phyloP scores from a whole-genome alignment of 495 filamentous ascomycete genomes.

The Darksidea phi region DNA sequence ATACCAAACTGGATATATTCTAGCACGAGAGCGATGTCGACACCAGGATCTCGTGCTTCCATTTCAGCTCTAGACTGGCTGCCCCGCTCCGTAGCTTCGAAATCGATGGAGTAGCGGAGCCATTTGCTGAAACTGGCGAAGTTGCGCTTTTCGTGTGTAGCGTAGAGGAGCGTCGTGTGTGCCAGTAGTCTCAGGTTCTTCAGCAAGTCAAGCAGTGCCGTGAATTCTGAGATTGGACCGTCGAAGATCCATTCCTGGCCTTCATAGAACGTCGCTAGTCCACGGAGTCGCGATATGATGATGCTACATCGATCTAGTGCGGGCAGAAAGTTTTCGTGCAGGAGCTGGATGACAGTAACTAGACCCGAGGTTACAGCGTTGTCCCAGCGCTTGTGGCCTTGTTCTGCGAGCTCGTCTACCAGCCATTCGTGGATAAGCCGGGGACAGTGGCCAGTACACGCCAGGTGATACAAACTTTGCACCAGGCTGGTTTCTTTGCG shows the following conservation, averaged over 20 bases:
- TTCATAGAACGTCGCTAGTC: constrained; percentile 77
- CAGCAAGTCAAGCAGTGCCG: constrained; percentile 39
- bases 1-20: constrained; percentile 39
- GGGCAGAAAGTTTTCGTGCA: constrained; percentile 84
- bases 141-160: constrained; percentile 73
- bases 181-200: constrained; percentile 61
- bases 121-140: constrained; percentile 80
- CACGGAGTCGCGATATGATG: constrained; percentile 79
- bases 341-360: constrained; percentile 69
- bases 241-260: constrained; percentile 61
- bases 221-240: constrained; percentile 53
- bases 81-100: constrained; percentile 49
- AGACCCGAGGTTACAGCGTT: constrained; percentile 76
- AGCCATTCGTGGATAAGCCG: constrained; percentile 80
- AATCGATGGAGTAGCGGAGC: constrained; percentile 82
- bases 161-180: constrained; percentile 67
- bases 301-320: constrained; percentile 80
- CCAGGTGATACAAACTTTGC: constrained; percentile 79
- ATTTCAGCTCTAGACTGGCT: constrained; percentile 50
- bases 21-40: constrained; percentile 38
- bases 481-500: constrained; percentile 64
- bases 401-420: constrained; percentile 65
- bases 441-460: constrained; percentile 79
- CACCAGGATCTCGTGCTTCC: constrained; percentile 37
- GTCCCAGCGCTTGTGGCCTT: constrained; percentile 96